Evolutionary conservation across 1,284 basidiomycete species (phyloP), one percentile per base, ranked within the genome.

Genomic region (Ganoderma meredithae): DNA sequence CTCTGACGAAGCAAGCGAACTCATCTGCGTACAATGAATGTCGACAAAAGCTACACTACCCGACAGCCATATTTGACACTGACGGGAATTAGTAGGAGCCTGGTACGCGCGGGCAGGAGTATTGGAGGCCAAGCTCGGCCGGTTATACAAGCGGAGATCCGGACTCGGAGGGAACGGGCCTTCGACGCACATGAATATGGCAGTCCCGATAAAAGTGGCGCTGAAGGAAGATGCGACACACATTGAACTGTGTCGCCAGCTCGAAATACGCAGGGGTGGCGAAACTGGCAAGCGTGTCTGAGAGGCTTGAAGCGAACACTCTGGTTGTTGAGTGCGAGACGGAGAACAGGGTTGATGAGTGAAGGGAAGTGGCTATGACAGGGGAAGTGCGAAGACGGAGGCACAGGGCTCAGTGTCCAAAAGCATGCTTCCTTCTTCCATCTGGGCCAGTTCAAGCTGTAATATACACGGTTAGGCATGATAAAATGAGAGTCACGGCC

Each of bases 401-500:
- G 2, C 27, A n/a, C n/a, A n/a, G 1, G 1, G 49, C 47, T 49
- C 65, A 83, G 70, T 8, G 81, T 80, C 81, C 82, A 82, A 69
- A 84, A 84, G 67, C 81, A 82, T 1, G 79, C 79, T 66, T 84
- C 82, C 65, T 84, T 84, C 76, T 81, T 83, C 83, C 82, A 84
- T 59, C 72, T 71, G 3, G 83, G 81, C 83, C 83, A 84, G 67
- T 84, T 83, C 55, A 84, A 68, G 9, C 2, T 15, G 17, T 2
- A 65, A 39, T 10, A 39, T 3, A 36, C 36, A 8, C 9, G 33
- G 39, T 43, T 25, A 1, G 36, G 36, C 10, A 8, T 39, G 36
- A 39, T 1, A 6, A 5, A 10, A 10, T 39, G 36, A 39, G 10
- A 39, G 36, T 39, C 36, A 3, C 3, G 31, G 31, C 3, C 31